Conservation (phyloP, 306 rosid species). For the Cucumis sativus region DNA sequence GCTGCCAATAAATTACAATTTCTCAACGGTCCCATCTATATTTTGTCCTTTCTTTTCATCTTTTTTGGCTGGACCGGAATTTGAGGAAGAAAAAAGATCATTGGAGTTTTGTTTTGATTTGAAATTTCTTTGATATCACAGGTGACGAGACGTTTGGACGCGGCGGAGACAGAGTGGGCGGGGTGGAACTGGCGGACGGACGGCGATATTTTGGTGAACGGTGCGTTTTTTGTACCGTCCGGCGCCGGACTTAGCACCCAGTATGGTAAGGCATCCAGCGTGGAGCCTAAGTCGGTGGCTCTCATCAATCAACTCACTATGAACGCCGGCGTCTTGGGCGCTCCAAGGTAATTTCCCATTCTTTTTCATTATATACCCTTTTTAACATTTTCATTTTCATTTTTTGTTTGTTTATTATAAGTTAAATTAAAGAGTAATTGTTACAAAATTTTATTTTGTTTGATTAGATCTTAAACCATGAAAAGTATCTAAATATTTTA, state of each 20-base stretch:
- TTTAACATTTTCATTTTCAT: background rate
- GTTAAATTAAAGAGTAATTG: too few relatives aligned
- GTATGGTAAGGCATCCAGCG: conserved; percentile 40
- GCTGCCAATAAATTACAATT: background rate
- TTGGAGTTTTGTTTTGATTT: background rate
- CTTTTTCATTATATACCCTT: too few relatives aligned
- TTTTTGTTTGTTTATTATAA: too few relatives aligned
- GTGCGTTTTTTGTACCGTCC: conserved; percentile 59
- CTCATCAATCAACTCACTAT: conserved; percentile 51
- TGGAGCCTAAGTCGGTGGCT: conserved; percentile 43
- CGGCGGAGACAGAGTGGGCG: conserved; percentile 36
- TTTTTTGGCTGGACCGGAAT: background rate
- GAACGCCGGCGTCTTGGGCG: conserved; percentile 57
- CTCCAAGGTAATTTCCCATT: conserved; percentile 29
- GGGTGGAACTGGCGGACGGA: conserved; percentile 71
- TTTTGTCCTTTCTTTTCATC: background rate
- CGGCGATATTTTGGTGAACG: conserved; percentile 60
- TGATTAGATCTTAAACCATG: too few relatives aligned
- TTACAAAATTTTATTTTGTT: too few relatives aligned
- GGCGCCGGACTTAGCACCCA: conserved; percentile 27
- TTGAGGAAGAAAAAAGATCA: background rate
- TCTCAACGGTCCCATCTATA: background rate
- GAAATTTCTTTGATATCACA: conserved; percentile 1
- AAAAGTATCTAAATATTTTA: too few relatives aligned
- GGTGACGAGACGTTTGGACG: conserved; percentile 76